Evolutionary conservation across 441 rosid genomes (phyloP), one percentile per base, ranked within the genome.

Genomic region (Populus hybrid): DNA sequence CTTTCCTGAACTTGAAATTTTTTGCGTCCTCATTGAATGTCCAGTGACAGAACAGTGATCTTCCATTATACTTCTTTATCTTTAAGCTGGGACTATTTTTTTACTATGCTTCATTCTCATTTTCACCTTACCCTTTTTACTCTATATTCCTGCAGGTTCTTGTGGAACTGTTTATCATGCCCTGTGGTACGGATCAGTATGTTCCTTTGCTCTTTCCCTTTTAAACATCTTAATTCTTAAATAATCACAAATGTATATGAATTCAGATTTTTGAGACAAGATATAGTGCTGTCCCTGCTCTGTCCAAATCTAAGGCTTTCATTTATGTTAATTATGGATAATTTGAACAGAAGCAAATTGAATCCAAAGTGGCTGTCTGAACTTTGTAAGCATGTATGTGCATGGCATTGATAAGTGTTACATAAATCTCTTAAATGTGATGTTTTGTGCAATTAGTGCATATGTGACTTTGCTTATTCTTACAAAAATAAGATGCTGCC

Each of bases 181-280:
- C 73, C 88, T 92, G 87, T 95, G 99, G 99, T 93, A 88, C 84
- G 99, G 95, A 91, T 95, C 95, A 84, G 99, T 95, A 94, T 78
- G 99, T 95, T 89, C 92, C 87, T 71, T 74, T 79, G 69, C 85
- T 85, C 87, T 79, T 28, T 14, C 2, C 72, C 21, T 80, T 82
- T 84, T 81, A 24, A 10, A 70, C 64, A 24, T 67, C 81, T 81
- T 76, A 71, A 68, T 50, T 82, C 40, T 50, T 36, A 14, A 46
- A 32, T 66, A 69, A 69, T 67, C 74, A 61, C 73, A 75, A 71
- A 53, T 5, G 73, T 73, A 69, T 50, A 74, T 78, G 40, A 63
- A 73, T 71, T 67, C 59, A 46, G 40, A 11, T 79, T 77, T 77
- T 86, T 61, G 81, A 66, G 57, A 53, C 30, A 24, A 59, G 73